phyloP scores from a whole-genome alignment of 139 green algal genomes.

The Coelastrella sp. region DNA sequence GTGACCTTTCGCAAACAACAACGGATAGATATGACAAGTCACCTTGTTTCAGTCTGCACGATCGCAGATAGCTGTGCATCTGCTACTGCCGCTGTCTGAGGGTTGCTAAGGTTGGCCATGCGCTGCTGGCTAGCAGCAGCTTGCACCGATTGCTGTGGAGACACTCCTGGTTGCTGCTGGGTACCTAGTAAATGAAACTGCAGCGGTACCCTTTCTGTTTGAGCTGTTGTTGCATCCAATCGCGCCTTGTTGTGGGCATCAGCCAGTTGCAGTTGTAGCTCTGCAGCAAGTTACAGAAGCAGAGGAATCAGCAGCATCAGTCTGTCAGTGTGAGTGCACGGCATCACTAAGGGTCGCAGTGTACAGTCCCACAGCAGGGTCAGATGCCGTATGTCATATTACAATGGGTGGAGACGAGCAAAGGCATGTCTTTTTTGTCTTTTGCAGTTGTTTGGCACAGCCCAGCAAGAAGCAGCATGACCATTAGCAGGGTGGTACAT shows the following conservation, averaged over 20 bases:
- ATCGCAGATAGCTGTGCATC: background rate
- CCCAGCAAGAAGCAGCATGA: background rate
- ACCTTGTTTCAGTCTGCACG: conserved; percentile 4
- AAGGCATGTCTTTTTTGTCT: too few species aligned
- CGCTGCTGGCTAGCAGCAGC: background rate
- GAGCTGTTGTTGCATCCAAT: conserved; percentile 5
- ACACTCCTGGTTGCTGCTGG: background rate
- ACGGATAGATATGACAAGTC: background rate
- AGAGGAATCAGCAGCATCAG: background rate
- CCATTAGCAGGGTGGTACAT: background rate
- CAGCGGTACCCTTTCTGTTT: background rate
- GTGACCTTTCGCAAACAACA: background rate
- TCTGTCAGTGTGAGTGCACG: background rate
- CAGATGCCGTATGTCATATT: too few species aligned
- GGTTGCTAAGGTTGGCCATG: background rate
- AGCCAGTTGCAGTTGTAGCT: background rate
- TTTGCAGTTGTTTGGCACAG: background rate
- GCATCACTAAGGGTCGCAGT: too few species aligned
- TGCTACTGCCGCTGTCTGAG: background rate
- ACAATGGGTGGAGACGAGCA: too few species aligned
- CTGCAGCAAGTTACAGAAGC: background rate
- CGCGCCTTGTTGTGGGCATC: background rate
- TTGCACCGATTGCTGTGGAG: background rate
- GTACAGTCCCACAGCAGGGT: too few species aligned
- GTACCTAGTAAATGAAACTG: background rate